These are phyloP conservation scores for Pythium angustatum DNA, from an alignment of 352 stramenopile genomes.

Conservation along the genomic window DNA sequence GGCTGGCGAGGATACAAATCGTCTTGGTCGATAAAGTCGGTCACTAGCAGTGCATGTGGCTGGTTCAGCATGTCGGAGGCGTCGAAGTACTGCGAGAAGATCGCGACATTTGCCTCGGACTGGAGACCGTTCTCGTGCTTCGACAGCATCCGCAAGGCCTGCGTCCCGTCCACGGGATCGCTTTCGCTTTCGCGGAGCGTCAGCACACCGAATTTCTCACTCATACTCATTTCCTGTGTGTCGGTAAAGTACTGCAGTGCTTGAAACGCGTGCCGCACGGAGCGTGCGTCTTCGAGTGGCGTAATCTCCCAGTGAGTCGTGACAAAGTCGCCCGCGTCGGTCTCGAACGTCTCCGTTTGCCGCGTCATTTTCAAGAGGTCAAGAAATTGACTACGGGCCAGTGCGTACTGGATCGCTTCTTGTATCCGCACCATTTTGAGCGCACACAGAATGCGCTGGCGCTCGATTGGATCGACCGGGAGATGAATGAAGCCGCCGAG, in stretches of 20 bases:
- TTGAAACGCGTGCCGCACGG: conserved; percentile 1
- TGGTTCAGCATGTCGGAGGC: conserved; percentile 1
- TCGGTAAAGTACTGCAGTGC: conserved; percentile 14
- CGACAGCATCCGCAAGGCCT: conserved; percentile 10
- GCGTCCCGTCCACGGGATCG: not conserved
- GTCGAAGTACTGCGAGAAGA: conserved; percentile 6
- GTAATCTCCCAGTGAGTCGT: conserved; percentile 19
- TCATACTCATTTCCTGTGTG: conserved; percentile 23
- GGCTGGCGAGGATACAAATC: conserved; percentile 37
- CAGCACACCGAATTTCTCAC: conserved; percentile 21
- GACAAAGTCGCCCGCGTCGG: conserved; percentile 3
- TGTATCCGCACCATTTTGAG: conserved; percentile 8
- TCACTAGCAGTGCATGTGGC: conserved; percentile 21
- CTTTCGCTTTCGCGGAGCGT: conserved; percentile 25
- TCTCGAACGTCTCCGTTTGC: conserved; percentile 12
- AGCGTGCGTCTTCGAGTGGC: conserved; percentile 2
- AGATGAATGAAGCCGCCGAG: conserved; percentile 19
- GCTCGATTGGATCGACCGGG: not conserved
- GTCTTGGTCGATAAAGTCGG: conserved; percentile 40
- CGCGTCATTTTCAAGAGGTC: not conserved
- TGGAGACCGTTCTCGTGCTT: conserved; percentile 9
- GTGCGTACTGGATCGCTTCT: conserved; percentile 2
- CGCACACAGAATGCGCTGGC: not conserved
- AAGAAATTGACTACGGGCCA: conserved; percentile 7
- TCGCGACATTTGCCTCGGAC: conserved; percentile 15